These are phyloP conservation scores for Fulvia fulva DNA, from an alignment of 2,329 filamentous ascomycete genomes.

Conservation along the genomic window DNA sequence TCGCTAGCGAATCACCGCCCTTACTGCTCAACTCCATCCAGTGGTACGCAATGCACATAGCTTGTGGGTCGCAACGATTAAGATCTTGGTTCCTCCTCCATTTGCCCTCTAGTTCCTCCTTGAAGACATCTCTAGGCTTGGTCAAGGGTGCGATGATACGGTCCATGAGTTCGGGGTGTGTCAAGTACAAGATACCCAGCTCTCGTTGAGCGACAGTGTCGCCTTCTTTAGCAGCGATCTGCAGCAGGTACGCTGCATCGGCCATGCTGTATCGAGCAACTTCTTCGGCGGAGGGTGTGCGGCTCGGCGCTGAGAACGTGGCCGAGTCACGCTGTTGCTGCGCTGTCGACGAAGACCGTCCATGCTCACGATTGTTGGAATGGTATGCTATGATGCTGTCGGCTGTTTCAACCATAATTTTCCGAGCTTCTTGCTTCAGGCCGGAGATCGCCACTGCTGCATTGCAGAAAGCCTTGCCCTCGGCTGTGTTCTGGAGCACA, in stretches of 20 bases:
- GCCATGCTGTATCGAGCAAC: constrained; percentile 65
- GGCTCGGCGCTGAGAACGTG: constrained; percentile 27
- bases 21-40: constrained; percentile 91
- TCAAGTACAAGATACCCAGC: constrained; percentile 87
- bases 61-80: constrained; percentile 70
- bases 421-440: constrained; percentile 81
- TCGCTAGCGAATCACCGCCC: constrained; percentile 82
- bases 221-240: constrained; percentile 90
- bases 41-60: constrained; percentile 92
- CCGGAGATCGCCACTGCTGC: constrained; percentile 82
- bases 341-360: constrained; percentile 29
- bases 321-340: constrained; percentile 33
- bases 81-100: constrained; percentile 56
- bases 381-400: constrained; percentile 67
- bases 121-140: constrained; percentile 83
- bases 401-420: constrained; percentile 74
- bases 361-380: constrained; percentile 56
- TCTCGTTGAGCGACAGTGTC: constrained; percentile 86
- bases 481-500: constrained; percentile 52
- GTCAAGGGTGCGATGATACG: constrained; percentile 79
- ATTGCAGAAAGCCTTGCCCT: constrained; percentile 81
- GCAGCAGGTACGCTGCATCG: constrained; percentile 84
- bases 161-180: constrained; percentile 77
- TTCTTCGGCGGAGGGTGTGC: constrained; percentile 24
- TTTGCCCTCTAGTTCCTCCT: constrained; percentile 73